These are phyloP conservation scores for Nitzschia palea DNA, from an alignment of 108 stramenopile genomes.

Conservation along the genomic window DNA sequence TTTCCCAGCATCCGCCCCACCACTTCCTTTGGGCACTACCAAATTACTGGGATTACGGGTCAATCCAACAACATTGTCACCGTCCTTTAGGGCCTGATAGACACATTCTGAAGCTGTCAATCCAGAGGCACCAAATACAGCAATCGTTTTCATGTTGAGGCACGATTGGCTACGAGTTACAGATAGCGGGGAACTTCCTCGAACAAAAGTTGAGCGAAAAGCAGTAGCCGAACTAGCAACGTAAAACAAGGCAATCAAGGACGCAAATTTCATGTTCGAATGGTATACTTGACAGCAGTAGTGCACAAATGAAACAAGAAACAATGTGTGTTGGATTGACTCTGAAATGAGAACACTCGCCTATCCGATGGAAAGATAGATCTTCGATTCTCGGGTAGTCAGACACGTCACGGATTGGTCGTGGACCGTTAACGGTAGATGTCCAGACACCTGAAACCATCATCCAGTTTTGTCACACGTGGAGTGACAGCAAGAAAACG, in stretches of 20 bases:
- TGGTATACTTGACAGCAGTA: too few species aligned
- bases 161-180: conserved; percentile 9
- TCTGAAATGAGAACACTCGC: too few species aligned
- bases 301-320: too few species aligned
- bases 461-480: too few species aligned
- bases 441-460: too few species aligned
- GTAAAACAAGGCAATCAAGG: background rate
- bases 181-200: background rate
- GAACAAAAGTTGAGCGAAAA: conserved; percentile 23
- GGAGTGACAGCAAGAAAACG: too few species aligned
- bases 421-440: too few species aligned
- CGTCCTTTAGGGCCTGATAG: conserved; percentile 85
- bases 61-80: conserved; percentile 84
- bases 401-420: too few species aligned
- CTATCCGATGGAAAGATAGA: too few species aligned
- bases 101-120: conserved; percentile 84
- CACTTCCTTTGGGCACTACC: conserved; percentile 76
- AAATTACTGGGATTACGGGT: conserved; percentile 83
- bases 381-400: too few species aligned
- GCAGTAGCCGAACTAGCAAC: background rate
- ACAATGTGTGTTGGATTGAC: too few species aligned
- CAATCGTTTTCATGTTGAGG: conserved; percentile 60
- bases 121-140: conserved; percentile 91
- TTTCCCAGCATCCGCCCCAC: conserved; percentile 76
- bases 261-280: background rate